phyloP scores from a whole-genome alignment of 768 basidiomycete genomes.

The Russula lepida region DNA sequence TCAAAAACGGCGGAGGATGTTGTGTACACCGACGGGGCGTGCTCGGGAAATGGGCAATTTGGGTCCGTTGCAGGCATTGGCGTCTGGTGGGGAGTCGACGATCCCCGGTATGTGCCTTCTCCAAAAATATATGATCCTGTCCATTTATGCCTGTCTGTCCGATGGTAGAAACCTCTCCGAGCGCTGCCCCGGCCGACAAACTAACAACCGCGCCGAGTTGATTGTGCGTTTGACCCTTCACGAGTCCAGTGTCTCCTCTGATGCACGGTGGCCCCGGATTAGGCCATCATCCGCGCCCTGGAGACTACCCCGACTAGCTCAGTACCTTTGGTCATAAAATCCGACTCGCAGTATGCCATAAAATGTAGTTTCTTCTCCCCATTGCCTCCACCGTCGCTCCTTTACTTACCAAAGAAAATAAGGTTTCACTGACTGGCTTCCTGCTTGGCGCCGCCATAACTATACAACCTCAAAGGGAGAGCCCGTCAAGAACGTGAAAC shows the following conservation, averaged over 20 bases:
- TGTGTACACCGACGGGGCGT: slow-evolving; percentile 86
- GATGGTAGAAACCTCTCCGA: slow-evolving; percentile 65
- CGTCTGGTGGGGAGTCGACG: slow-evolving; percentile 76
- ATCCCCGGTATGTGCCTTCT: slow-evolving; percentile 42
- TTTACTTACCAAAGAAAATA: neutral
- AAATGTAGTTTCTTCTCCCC: slow-evolving; percentile 43
- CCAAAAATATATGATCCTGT: neutral
- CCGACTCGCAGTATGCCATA: slow-evolving; percentile 82
- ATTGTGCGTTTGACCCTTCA: slow-evolving; percentile 41
- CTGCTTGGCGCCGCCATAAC: slow-evolving; percentile 50
- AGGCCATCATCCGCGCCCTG: slow-evolving; percentile 81
- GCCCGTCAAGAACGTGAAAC: slow-evolving; percentile 60
- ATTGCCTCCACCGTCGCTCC: neutral
- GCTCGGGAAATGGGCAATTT: slow-evolving; percentile 66
- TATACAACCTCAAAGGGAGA: slow-evolving; percentile 41
- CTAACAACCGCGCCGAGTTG: slow-evolving; percentile 84
- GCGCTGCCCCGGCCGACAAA: slow-evolving; percentile 73
- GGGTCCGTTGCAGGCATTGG: slow-evolving; percentile 74
- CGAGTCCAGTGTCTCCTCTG: neutral
- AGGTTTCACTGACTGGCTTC: slow-evolving; percentile 67
- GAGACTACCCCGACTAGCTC: slow-evolving; percentile 57
- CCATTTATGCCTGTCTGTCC: neutral
- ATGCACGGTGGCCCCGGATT: neutral
- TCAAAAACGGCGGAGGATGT: slow-evolving; percentile 31
- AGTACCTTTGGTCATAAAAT: slow-evolving; percentile 61